Percentiles rank a stretch among this genome's conserved stretches.
These are phyloP conservation scores for Curvularia sp. DNA, from an alignment of 2,329 filamentous ascomycete genomes.

Conservation along the genomic window DNA sequence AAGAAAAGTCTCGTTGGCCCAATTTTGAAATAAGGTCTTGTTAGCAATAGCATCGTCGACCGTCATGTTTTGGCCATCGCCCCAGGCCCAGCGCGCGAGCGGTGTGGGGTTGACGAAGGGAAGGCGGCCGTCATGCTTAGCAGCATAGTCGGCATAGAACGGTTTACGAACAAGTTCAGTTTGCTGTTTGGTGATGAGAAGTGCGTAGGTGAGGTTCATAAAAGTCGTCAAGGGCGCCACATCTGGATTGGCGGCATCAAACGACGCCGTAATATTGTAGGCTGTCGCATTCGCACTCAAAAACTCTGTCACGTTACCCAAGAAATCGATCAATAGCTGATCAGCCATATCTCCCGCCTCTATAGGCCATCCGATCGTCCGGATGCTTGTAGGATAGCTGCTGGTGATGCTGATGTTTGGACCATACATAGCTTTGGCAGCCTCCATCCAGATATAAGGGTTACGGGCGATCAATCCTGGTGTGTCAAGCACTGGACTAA, in stretches of 20 bases:
- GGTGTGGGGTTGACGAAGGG: conserved; percentile 62
- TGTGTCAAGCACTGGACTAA: conserved; percentile 58
- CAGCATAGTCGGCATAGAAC: conserved; percentile 60
- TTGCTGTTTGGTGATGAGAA: conserved; percentile 59
- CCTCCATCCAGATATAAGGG: conserved; percentile 53
- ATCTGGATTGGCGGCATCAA: conserved; percentile 44
- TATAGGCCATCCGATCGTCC: conserved; percentile 55
- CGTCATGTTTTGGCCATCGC: conserved; percentile 49
- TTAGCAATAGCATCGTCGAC: conserved; percentile 57
- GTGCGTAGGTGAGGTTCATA: conserved; percentile 57
- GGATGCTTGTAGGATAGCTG: conserved; percentile 53
- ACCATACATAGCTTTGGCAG: conserved; percentile 56
- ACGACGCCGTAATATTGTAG: conserved; percentile 50
- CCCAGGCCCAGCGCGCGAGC: conserved; percentile 58
- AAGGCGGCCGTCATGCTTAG: conserved; percentile 53
- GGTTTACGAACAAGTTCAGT: conserved; percentile 56
- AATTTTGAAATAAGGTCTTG: conserved; percentile 59
- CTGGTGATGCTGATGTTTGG: conserved; percentile 54
- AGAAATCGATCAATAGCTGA: conserved; percentile 54
- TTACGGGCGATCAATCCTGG: conserved; percentile 57
- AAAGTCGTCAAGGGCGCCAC: conserved; percentile 45
- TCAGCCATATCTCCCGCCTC: conserved; percentile 39
- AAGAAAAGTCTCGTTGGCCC: conserved; percentile 59
- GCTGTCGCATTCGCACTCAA: conserved; percentile 50
- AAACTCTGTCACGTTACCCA: conserved; percentile 54